phyloP scores from a whole-genome alignment of 208 protist genomes.

The Acanthamoeba divionensis region DNA sequence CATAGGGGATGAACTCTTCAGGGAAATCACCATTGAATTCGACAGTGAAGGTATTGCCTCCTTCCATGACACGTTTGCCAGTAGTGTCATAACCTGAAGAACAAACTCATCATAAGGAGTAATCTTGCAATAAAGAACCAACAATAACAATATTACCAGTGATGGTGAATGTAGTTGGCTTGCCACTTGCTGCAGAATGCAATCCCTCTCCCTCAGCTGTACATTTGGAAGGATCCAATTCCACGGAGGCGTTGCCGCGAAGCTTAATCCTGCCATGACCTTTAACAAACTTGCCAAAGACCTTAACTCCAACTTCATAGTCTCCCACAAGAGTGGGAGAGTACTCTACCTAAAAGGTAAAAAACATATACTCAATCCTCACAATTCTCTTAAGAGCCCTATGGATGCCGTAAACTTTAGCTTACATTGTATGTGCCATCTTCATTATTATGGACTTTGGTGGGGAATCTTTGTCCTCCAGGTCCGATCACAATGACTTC shows the following conservation, averaged over 20 bases:
- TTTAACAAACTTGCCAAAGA: constrained; percentile 32
- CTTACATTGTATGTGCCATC: constrained; percentile 11
- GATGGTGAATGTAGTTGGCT: constrained; percentile 27
- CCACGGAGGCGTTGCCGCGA: background rate
- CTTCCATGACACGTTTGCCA: constrained; percentile 31
- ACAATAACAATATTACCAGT: background rate
- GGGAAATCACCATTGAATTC: constrained; percentile 35
- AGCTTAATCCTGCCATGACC: constrained; percentile 34
- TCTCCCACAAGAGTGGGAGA: background rate
- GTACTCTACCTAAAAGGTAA: constrained; percentile 31
- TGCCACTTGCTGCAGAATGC: background rate
- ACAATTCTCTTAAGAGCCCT: too few relatives aligned
- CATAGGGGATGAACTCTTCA: background rate
- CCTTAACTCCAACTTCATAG: constrained; percentile 29
- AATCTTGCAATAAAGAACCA: background rate
- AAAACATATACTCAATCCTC: too few relatives aligned
- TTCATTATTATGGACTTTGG: constrained; percentile 33
- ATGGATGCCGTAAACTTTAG: background rate
- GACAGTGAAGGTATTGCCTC: constrained; percentile 36
- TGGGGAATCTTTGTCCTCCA: background rate
- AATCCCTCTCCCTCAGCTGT: constrained; percentile 27
- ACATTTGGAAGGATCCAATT: background rate
- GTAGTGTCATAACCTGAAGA: background rate
- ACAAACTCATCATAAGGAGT: background rate
- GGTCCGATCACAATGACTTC: background rate